Conservation (phyloP, 2,329 filamentous ascomycete genomes). For the Drechslerella coelobrocha region DNA sequence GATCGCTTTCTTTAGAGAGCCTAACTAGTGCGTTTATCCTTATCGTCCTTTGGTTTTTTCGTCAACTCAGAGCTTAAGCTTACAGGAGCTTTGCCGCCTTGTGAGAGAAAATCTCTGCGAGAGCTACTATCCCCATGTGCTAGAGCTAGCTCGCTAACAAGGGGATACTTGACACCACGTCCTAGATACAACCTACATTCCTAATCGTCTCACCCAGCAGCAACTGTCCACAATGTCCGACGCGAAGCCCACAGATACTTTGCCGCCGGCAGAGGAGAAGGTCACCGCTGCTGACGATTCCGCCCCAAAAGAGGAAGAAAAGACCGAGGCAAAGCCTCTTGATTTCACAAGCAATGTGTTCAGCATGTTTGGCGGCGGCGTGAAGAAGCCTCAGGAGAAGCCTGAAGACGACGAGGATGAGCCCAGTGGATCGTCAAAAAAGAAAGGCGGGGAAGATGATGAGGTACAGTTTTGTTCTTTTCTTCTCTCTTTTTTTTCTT, state of each 20-base stretch:
- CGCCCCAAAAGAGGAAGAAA: slow-evolving; percentile 23
- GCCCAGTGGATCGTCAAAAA: slow-evolving; percentile 61
- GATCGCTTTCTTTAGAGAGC: background rate
- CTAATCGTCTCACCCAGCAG: background rate
- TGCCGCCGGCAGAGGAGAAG: slow-evolving; percentile 39
- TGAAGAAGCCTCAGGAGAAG: slow-evolving; percentile 93
- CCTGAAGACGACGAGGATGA: slow-evolving; percentile 73
- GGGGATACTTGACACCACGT: background rate
- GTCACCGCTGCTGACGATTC: slow-evolving; percentile 42
- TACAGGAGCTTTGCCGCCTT: slow-evolving; percentile 3
- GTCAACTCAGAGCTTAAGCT: slow-evolving; percentile 2
- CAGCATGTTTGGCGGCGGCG: slow-evolving; percentile 98
- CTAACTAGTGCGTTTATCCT: slow-evolving; percentile 9
- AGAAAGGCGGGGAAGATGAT: slow-evolving; percentile 63
- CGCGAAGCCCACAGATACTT: slow-evolving; percentile 52
- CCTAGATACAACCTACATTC: background rate
- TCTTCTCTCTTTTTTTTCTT: slow-evolving; percentile 4
- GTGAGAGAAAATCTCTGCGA: slow-evolving; percentile 13
- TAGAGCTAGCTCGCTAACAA: slow-evolving; percentile 13
- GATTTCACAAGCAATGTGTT: slow-evolving; percentile 67
- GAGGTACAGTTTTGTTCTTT: slow-evolving; percentile 58
- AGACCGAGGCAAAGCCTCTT: slow-evolving; percentile 14
- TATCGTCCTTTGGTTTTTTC: background rate
- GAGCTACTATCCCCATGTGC: slow-evolving; percentile 3
- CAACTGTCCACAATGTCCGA: slow-evolving; percentile 43